These are phyloP conservation scores for Verticillium alfalfae DNA, from an alignment of 2,329 filamentous ascomycete genomes.

Conservation along the genomic window DNA sequence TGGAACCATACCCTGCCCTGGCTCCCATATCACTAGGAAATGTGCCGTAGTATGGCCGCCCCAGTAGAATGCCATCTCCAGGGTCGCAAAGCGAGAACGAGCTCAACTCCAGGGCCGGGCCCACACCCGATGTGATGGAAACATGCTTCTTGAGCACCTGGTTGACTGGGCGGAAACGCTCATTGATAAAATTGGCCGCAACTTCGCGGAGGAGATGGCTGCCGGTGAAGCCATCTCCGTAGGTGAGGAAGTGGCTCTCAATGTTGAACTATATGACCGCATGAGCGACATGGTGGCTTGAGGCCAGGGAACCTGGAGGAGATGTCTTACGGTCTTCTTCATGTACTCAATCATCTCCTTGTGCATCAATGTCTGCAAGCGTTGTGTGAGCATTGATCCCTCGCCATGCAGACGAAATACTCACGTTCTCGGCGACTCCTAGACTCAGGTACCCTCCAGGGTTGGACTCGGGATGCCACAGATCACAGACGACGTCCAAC, in stretches of 20 bases:
- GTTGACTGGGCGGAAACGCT: neutral
- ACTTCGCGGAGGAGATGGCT: neutral
- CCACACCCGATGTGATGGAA: neutral
- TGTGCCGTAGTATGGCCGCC: conserved; percentile 38
- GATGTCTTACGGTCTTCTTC: neutral
- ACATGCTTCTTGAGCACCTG: neutral
- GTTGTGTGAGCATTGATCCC: neutral
- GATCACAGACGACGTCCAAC: conserved; percentile 33
- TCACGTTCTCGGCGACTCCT: conserved; percentile 43
- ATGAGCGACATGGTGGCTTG: neutral
- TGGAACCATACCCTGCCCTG: neutral
- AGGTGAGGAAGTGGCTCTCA: conserved; percentile 25
- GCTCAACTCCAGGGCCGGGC: neutral
- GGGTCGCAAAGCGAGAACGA: neutral
- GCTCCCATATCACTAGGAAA: conserved; percentile 36
- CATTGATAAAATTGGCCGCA: neutral
- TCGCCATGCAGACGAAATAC: neutral
- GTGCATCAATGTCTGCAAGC: conserved; percentile 19
- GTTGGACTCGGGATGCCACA: conserved; percentile 34
- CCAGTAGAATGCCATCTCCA: conserved; percentile 15
- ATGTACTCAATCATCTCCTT: conserved; percentile 23
- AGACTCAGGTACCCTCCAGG: conserved; percentile 41
- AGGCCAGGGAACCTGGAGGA: neutral
- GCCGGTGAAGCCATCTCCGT: conserved; percentile 1
- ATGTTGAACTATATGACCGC: conserved; percentile 20